Percentiles rank a stretch among this genome's conserved stretches.
Evolutionary conservation across 805 yeast genomes (phyloP).

Genomic region (Cyberlindnera meyerae): DNA sequence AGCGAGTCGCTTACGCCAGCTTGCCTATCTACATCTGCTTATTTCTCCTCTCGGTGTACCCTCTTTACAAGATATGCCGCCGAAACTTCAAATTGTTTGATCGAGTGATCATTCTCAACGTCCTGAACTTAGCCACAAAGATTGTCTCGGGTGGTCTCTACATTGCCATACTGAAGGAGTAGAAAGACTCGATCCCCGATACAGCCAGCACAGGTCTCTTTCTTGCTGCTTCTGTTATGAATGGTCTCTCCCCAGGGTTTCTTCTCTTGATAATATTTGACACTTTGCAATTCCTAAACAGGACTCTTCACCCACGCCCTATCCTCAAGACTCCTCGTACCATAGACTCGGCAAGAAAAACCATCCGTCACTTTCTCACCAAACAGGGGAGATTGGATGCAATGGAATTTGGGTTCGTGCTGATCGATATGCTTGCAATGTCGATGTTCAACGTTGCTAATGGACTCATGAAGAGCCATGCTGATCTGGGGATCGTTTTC

Average conservation of each 20-base stretch:
- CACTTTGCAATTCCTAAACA: slow-evolving; percentile 2
- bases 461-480: background rate
- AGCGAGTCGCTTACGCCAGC: no score
- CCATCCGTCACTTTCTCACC: background rate
- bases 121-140: slow-evolving; percentile 2
- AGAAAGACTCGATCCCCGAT: background rate
- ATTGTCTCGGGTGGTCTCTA: background rate
- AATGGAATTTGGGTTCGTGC: background rate
- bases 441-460: slow-evolving; percentile 3
- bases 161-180: background rate
- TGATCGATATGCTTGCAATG: slow-evolving; percentile 2
- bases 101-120: background rate
- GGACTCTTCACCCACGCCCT: background rate
- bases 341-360: background rate
- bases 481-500: background rate
- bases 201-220: background rate
- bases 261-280: slow-evolving; percentile 4
- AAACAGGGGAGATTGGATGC: slow-evolving; percentile 1
- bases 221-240: slow-evolving; percentile 4
- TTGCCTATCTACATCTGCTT: no score
- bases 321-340: no score
- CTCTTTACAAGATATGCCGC: background rate
- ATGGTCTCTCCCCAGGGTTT: slow-evolving; percentile 1
- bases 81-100: background rate
- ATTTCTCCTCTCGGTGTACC: background rate